Conservation (phyloP, 768 basidiomycete species). For the Cubamyces lactineus region DNA sequence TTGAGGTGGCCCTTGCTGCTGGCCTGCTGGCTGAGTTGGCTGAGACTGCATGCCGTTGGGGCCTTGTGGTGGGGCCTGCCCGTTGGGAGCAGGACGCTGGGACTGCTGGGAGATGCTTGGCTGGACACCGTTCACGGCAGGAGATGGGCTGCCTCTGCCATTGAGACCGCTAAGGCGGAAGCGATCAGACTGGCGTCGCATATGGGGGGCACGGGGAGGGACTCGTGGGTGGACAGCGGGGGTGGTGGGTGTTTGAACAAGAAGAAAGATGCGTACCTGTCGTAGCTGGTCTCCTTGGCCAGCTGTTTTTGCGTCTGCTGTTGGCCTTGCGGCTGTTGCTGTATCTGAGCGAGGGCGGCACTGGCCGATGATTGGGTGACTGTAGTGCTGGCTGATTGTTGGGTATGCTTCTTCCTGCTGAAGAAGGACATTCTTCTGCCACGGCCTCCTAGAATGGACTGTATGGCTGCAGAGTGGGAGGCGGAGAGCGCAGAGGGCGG, state of each 20-base stretch:
- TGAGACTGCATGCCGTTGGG: conserved; percentile 30
- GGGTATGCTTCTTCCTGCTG: conserved; percentile 79
- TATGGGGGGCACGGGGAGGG: conserved; percentile 7
- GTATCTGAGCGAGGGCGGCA: conserved; percentile 53
- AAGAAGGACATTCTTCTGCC: conserved; percentile 92
- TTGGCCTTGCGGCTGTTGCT: conserved; percentile 26
- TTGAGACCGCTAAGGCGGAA: conserved; percentile 31
- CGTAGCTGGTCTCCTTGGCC: conserved; percentile 36
- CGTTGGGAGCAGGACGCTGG: conserved; percentile 15
- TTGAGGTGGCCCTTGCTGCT: conserved; percentile 35
- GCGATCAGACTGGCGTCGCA: conserved; percentile 21
- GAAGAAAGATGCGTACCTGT: conserved; percentile 30
- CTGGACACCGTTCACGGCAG: conserved; percentile 28
- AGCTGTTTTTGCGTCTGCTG: conserved; percentile 39
- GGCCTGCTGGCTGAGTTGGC: conserved; percentile 26
- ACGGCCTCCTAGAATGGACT: conserved; percentile 64
- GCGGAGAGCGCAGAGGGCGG: conserved; percentile 8
- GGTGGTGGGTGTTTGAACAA: conserved; percentile 16
- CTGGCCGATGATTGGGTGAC: conserved; percentile 68
- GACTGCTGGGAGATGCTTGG: conserved; percentile 24
- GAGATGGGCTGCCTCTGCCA: conserved; percentile 34
- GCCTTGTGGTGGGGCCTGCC: conserved; percentile 20
- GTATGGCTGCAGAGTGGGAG: conserved; percentile 52
- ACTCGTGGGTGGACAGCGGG: conserved; percentile 11
- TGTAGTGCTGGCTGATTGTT: conserved; percentile 32